These are phyloP conservation scores for Phialocephala subalpina DNA, from an alignment of 2,329 filamentous ascomycete species.

Conservation along the genomic window DNA sequence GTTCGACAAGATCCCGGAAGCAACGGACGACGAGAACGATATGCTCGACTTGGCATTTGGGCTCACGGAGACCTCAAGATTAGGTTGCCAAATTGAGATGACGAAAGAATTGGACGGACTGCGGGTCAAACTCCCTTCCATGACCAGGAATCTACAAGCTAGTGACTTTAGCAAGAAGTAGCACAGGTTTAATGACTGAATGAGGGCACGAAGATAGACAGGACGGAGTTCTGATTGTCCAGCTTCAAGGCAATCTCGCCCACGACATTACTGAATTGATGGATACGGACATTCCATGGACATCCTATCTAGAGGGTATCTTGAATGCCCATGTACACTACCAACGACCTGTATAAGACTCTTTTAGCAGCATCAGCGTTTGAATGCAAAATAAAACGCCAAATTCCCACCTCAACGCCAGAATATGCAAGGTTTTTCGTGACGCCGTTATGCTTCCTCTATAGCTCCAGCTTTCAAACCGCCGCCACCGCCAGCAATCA, in stretches of 20 bases:
- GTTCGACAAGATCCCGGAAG: slow-evolving; percentile 69
- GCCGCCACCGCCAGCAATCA: slow-evolving; percentile 76
- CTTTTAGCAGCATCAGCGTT: slow-evolving; percentile 20
- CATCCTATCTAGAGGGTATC: slow-evolving; percentile 34
- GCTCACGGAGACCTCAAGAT: slow-evolving; percentile 71
- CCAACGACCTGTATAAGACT: slow-evolving; percentile 26
- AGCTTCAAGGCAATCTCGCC: slow-evolving; percentile 4
- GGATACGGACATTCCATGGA: slow-evolving; percentile 2
- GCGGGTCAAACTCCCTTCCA: slow-evolving; percentile 83
- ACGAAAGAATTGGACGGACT: slow-evolving; percentile 87
- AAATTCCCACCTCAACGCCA: slow-evolving; percentile 38
- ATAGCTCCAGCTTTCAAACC: slow-evolving; percentile 65
- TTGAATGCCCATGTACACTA: slow-evolving; percentile 37
- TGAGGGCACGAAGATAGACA: slow-evolving; percentile 11
- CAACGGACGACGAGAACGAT: slow-evolving; percentile 72
- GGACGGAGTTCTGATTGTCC: background rate
- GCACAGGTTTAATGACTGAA: slow-evolving; percentile 2
- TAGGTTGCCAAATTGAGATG: slow-evolving; percentile 74
- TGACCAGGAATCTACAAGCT: slow-evolving; percentile 95
- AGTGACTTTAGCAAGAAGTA: slow-evolving; percentile 77
- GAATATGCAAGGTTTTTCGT: slow-evolving; percentile 17
- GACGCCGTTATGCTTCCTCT: slow-evolving; percentile 42
- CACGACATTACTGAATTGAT: slow-evolving; percentile 9
- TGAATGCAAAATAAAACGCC: slow-evolving; percentile 27
- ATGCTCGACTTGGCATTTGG: slow-evolving; percentile 80